A percentile compares a stretch with the other conserved stretches of the same genome.
Conservation (phyloP, 768 basidiomycete genomes). For the Suillus variegatus region DNA sequence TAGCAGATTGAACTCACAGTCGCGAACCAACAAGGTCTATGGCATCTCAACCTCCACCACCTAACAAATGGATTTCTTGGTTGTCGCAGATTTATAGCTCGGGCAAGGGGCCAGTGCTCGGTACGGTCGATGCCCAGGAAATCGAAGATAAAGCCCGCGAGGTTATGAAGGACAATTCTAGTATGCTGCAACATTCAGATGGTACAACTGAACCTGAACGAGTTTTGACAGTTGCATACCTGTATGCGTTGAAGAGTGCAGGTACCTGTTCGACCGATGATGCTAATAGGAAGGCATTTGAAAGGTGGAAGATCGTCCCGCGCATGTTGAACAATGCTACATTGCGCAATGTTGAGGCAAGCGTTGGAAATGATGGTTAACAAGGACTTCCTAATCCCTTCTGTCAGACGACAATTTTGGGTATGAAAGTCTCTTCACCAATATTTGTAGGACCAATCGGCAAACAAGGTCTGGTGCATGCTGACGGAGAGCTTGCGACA, state of each 20-base stretch:
- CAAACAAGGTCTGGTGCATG: slow-evolving; percentile 51
- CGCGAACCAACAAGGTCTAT: background rate
- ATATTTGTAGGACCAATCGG: slow-evolving; percentile 59
- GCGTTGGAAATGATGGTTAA: slow-evolving; percentile 2
- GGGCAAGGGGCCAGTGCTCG: slow-evolving; percentile 36
- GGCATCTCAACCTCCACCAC: slow-evolving; percentile 14
- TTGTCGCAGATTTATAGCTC: slow-evolving; percentile 22
- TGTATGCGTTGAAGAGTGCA: slow-evolving; percentile 71
- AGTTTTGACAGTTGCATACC: slow-evolving; percentile 52
- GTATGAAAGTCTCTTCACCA: slow-evolving; percentile 44
- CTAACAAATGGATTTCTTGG: slow-evolving; percentile 24
- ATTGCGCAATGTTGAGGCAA: slow-evolving; percentile 51
- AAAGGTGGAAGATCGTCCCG: slow-evolving; percentile 56
- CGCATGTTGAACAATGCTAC: slow-evolving; percentile 55
- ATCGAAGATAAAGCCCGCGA: slow-evolving; percentile 66
- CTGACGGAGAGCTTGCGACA: slow-evolving; percentile 44
- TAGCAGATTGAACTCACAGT: background rate
- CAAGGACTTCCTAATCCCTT: background rate
- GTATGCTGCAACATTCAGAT: slow-evolving; percentile 32
- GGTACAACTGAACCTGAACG: background rate
- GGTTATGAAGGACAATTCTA: slow-evolving; percentile 55
- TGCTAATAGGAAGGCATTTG: slow-evolving; percentile 62
- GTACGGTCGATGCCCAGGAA: slow-evolving; percentile 62
- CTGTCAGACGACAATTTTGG: slow-evolving; percentile 59
- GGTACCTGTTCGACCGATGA: slow-evolving; percentile 64